Evolutionary conservation across 306 rosid genomes (phyloP), one percentile per base, ranked within the genome.

Genomic region (Cyamopsis tetragonoloba): DNA sequence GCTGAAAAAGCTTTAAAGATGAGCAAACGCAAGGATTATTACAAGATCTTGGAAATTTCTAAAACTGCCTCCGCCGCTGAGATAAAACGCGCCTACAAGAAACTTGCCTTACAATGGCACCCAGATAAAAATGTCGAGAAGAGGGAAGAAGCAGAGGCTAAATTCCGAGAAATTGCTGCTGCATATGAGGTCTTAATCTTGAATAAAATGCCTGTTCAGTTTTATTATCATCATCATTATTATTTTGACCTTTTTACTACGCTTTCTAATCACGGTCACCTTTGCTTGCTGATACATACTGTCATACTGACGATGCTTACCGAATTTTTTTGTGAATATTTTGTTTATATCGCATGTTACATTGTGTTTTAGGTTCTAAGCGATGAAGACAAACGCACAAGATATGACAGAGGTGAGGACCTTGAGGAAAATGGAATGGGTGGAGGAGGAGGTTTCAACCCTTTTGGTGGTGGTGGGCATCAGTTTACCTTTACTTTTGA

Each of bases 21-120:
- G 76, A 95, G 99, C 95, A 88, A 90, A 79, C 96, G 99, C 72
- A 95, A 90, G 71, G 99, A 95, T 74, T 91, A 81, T 86, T 95
- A 95, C 83, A 95, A 95, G 84, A 88, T 87, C 70, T 82, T 95
- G 87, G 99, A 79, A 55, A 82, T 95, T 70, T 88, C 99, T 18
- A 95, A 87, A 79, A 84, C 87, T 3, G 77, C 97, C 13, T 80
- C 95, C 1, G 79, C 84, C 4, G 53, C 95, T n/a, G 99, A 95
- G 44, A 95, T 95, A 42, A 95, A 95, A 72, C 95, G 97, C 8
- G 96, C 97, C 69, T 95, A 95, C 79, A 95, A 95, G 88, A 95
- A 86, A 78, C 97, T 95, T 39, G 99, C 99, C 57, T 82, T 95
- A 81, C 99, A 91, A 73, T 95, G 97, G 97, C 99, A 95, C 76